Base-by-base conservation (phyloP, 495 filamentous ascomycete genomes). In the Penicillium daleae region DNA sequence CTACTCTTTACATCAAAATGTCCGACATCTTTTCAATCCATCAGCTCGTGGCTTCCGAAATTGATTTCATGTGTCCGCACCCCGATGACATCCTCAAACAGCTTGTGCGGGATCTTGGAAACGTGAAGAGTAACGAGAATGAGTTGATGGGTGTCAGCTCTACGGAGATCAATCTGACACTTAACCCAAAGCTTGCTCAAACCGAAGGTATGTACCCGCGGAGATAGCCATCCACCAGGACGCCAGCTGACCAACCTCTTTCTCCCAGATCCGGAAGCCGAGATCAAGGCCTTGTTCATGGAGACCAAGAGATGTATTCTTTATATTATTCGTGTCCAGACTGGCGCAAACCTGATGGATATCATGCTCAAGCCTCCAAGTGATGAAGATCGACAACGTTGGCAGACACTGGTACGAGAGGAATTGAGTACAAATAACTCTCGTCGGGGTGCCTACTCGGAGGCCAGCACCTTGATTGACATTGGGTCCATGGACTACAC, bases 1-100 rank as follows among this genome's bases (percentile, higher is more conserved):
- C 95, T 3, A 98, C 94, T 3, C 81, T 99, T 21, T 99, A 97
- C 79, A 96, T 99, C 76, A 99, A 99, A 76, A 92, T 98, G 88
- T 85, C 90, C 17, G 95, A 99, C 74, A 92, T 99, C 61, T 98
- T 98, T 74, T 90, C 96, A 22, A 93, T 99, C 59, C 95, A 99
- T 69, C 91, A 89, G 53, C 85, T 98, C 37, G 84, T 98, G 48
- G 87, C 91, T 31, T 83, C 87, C 22, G 91, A 97, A 65, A 83
- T 96, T 37, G 78, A 90, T 9, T 75, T 78, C 62, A 85, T 97
- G 54, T 94, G 90, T 69, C 89, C 89, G 5, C 86, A 79, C 61
- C 85, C 88, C 54, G 96, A 97, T 63, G 95, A 98, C 71, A 86
- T 92, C 61, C 83, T 99, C 56, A 90, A 92, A 62, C 95, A 98